A percentile compares a stretch with the other conserved stretches of the same genome.
phyloP scores from a whole-genome alignment of 2,329 filamentous ascomycete genomes.

The Neurospora crassa region DNA sequence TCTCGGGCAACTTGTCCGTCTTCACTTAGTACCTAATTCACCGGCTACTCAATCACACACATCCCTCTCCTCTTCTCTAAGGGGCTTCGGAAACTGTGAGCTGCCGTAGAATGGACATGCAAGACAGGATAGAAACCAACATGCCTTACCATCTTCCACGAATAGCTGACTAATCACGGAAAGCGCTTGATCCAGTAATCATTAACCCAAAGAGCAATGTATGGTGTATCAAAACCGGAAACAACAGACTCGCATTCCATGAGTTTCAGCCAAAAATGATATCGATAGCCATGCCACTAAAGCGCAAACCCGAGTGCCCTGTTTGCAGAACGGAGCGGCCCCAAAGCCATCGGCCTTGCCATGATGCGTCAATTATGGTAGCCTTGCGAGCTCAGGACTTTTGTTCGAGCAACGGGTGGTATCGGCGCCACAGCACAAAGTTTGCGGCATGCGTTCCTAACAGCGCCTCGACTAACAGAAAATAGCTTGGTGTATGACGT shows the following conservation, averaged over 20 bases:
- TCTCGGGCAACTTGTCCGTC: background rate
- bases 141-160: background rate
- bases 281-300: background rate
- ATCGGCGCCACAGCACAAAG: background rate
- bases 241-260: background rate
- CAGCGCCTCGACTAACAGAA: background rate
- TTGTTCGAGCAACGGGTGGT: background rate
- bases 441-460: background rate
- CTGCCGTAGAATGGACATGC: background rate
- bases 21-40: background rate
- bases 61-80: background rate
- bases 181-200: background rate
- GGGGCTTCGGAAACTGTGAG: background rate
- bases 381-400: background rate
- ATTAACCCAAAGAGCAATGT: background rate
- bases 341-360: background rate
- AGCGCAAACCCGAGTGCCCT: background rate
- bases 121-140: background rate
- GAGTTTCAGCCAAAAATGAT: background rate
- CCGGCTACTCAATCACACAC: background rate
- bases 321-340: background rate
- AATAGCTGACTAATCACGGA: background rate
- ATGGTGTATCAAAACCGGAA: background rate
- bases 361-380: background rate
- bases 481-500: background rate